phyloP scores from a whole-genome alignment of 2,329 filamentous ascomycete species.

The Colletotrichum sansevieriae region DNA sequence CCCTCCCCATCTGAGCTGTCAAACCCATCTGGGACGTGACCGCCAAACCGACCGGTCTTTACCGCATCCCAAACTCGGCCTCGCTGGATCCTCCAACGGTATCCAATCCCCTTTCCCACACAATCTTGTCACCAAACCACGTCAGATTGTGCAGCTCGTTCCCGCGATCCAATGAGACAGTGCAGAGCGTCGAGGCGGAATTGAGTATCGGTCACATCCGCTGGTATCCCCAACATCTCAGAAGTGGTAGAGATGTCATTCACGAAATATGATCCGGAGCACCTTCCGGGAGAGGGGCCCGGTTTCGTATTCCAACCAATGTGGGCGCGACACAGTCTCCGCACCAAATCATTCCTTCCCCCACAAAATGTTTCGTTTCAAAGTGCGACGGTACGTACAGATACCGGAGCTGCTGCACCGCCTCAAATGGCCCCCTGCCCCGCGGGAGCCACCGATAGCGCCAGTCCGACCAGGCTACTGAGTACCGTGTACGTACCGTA shows the following conservation, averaged over 20 bases:
- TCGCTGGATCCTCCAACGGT: conserved; percentile 25
- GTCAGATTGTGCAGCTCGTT: background rate
- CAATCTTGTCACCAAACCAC: conserved; percentile 13
- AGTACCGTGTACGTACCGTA: background rate
- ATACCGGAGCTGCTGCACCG: conserved; percentile 16
- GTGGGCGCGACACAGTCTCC: conserved; percentile 1
- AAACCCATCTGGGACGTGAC: conserved; percentile 18
- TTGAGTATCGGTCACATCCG: conserved; percentile 34
- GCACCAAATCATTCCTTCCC: background rate
- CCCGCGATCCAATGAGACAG: background rate
- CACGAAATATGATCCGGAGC: conserved; percentile 15
- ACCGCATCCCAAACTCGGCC: conserved; percentile 3
- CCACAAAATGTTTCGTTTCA: conserved; percentile 38
- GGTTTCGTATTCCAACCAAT: conserved; percentile 35
- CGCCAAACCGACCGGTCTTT: conserved; percentile 8
- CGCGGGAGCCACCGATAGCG: conserved; percentile 3
- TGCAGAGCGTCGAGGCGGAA: background rate
- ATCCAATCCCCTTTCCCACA: conserved; percentile 25
- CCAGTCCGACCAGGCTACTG: background rate
- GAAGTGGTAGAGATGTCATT: background rate
- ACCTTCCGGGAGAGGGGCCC: conserved; percentile 17
- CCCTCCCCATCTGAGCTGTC: conserved; percentile 3
- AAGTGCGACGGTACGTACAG: conserved; percentile 1
- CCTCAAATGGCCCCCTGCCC: conserved; percentile 4
- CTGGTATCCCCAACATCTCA: background rate